A percentile compares a stretch with the other conserved stretches of the same genome.
These are phyloP conservation scores for Lepidium aucheri DNA, from an alignment of 345 rosid genomes.

Conservation along the genomic window DNA sequence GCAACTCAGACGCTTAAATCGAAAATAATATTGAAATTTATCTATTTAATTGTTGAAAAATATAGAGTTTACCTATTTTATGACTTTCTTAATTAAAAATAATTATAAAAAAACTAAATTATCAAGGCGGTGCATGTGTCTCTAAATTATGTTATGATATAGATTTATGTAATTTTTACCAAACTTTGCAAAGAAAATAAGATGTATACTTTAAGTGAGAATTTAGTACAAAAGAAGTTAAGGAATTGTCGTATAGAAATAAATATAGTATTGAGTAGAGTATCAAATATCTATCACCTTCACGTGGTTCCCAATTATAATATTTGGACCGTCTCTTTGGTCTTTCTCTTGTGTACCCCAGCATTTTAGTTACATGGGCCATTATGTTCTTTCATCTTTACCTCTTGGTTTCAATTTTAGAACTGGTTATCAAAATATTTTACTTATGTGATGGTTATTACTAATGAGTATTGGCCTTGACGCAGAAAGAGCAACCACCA, in stretches of 20 bases:
- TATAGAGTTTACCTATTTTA: too few species aligned
- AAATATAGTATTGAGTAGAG: slow-evolving; percentile 13
- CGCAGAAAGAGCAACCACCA: too few species aligned
- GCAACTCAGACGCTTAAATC: too few species aligned
- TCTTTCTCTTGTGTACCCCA: slow-evolving; percentile 7
- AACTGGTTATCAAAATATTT: neutral
- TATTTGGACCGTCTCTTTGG: slow-evolving; percentile 1
- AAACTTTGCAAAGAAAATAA: slow-evolving; percentile 6
- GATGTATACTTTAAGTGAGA: slow-evolving; percentile 14
- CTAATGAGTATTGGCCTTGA: too few species aligned
- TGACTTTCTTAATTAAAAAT: neutral
- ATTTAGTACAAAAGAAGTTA: slow-evolving; percentile 13
- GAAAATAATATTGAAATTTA: too few species aligned
- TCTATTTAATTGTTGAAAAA: too few species aligned
- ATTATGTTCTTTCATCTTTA: neutral
- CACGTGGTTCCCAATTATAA: slow-evolving; percentile 18
- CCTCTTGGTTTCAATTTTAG: neutral
- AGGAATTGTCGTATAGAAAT: slow-evolving; percentile 14
- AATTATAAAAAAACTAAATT: neutral
- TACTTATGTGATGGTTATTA: too few species aligned
- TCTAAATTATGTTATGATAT: neutral
- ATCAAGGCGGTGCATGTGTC: neutral
- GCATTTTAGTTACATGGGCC: slow-evolving; percentile 14
- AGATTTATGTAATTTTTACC: neutral
- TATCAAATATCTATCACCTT: slow-evolving; percentile 19